Base-by-base conservation (phyloP, 441 rosid species). In the Gossypium aridum region DNA sequence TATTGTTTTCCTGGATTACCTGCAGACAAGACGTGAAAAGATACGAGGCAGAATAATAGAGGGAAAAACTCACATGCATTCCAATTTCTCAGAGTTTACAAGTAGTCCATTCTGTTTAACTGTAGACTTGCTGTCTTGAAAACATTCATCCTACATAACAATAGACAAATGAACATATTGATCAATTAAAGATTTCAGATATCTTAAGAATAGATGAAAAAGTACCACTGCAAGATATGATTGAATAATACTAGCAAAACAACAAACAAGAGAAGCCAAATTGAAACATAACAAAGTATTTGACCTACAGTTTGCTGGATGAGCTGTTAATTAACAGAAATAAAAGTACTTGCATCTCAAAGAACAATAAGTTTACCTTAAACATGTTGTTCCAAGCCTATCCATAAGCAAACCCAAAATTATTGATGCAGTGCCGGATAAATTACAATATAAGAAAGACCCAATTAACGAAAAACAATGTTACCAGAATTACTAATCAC, bases 61-160 rank as follows among this genome's bases (percentile, higher is more conserved):
- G 53, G 10, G 7, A 37, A 64, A 7, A 45, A 66, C 83, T 83
- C 68, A 83, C 86, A 66, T n/a, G 23, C 64, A 67, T 57, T 80
- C 80, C 68, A 71, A 55, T 66, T 76, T 80, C 26, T 77, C 83
- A 16, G 64, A 70, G 31, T 76, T 78, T 56, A 78, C 76, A 47
- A 67, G 63, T 31, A 78, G 73, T 4, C 79, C 75, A 39, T 80
- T 63, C 22, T 74, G 64, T 43, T 73, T 74, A 54, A 61, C 39
- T 16, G 51, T 47, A 71, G 77, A 20, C 49, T 73, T 76, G 65
- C 77, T 78, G 45, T 80, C 86, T 80, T 78, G 76, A 71, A 76
- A 80, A 76, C 77, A 76, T 56, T 74, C 82, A 66, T 78, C 83
- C 86, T 83, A 78, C 71, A 34, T 37, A 47, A 22, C 28, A 22